Evolutionary conservation across 805 yeast genomes (phyloP).

Genomic region (Candida gorgasii): DNA sequence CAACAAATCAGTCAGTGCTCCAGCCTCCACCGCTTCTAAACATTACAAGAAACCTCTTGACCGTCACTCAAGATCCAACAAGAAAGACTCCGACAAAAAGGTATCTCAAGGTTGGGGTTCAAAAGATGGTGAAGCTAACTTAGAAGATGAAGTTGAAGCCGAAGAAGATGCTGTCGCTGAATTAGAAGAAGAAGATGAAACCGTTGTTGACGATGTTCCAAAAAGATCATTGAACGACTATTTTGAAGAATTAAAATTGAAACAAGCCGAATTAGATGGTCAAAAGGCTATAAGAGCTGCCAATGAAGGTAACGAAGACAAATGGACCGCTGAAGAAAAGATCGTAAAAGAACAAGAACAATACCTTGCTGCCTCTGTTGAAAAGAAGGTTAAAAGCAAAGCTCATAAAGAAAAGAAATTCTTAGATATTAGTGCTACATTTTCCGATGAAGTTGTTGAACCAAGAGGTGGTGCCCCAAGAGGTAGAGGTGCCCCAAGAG

Average conservation of each 20-base stretch:
- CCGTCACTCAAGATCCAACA: constrained; percentile 85
- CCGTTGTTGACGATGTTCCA: constrained; percentile 39
- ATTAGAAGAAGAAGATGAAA: constrained; percentile 51
- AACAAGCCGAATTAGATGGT: constrained; percentile 42
- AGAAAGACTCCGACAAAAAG: constrained; percentile 82
- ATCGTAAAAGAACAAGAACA: constrained; percentile 65
- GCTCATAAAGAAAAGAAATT: constrained; percentile 77
- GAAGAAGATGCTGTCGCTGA: constrained; percentile 38
- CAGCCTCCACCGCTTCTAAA: constrained; percentile 53
- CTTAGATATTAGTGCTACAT: constrained; percentile 73
- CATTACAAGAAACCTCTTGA: constrained; percentile 64
- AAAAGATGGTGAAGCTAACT: constrained; percentile 61
- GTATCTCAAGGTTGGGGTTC: constrained; percentile 89
- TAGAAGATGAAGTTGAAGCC: constrained; percentile 61
- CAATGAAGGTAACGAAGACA: constrained; percentile 59
- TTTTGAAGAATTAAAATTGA: constrained; percentile 64
- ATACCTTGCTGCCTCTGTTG: constrained; percentile 57
- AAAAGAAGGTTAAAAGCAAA: constrained; percentile 72
- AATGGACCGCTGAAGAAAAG: constrained; percentile 53
- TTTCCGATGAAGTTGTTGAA: constrained; percentile 56
- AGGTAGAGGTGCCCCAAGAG: constrained; percentile 24
- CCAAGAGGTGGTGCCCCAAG: constrained; percentile 27
- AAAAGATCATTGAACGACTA: constrained; percentile 82
- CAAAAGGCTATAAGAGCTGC: constrained; percentile 46
- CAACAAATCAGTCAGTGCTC: constrained; percentile 68